Base-by-base conservation (phyloP, 768 basidiomycete species). In the Hortiboletus campestris region DNA sequence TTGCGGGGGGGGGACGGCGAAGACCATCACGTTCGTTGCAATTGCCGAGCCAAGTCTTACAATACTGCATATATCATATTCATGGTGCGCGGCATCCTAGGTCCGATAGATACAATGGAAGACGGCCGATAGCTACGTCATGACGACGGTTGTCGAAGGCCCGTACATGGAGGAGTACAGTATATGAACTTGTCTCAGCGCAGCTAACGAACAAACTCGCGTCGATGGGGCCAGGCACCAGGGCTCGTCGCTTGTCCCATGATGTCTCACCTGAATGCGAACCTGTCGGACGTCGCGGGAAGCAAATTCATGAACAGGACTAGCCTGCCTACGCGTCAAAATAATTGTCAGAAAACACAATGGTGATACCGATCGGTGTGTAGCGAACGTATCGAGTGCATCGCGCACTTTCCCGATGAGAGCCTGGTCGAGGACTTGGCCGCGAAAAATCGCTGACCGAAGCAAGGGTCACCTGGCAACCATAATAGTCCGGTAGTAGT, bases 251-350 rank as follows among this genome's bases (percentile, higher is more conserved):
- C 35, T 29, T 57, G 55, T 39, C 38, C 41, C 34, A 4, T 17
- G 20, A 38, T 64, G 53, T 62, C 49, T 65, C 54, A 53, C 42
- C 35, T 51, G 29, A 40, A 49, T 44, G 51, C 36, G 38, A 38
- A 22, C 31, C 17, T 22, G 50, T 46, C 46, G 48, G 49, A 39
- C 13, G 35, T 63, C 22, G n/a, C 48, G 51, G 49, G 46, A 59
- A 53, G 34, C 34, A 49, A 53, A 45, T 51, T 39, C 14, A 44
- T 19, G 22, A 35, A 44, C 35, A 40, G 31, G 39, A 40, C 20
- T 19, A 44, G 16, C 47, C 60, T 38, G 39, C 46, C 42, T 55
- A n/a, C 28, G 34, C 22, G 42, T 42, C 42, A 48, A 46, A 49
- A 56, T 40, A 46, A 44, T 6, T 19, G 55, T 50, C 54, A 51